Base-by-base conservation (phyloP, 352 stramenopile genomes). In the Phytophthora cryptogea region DNA sequence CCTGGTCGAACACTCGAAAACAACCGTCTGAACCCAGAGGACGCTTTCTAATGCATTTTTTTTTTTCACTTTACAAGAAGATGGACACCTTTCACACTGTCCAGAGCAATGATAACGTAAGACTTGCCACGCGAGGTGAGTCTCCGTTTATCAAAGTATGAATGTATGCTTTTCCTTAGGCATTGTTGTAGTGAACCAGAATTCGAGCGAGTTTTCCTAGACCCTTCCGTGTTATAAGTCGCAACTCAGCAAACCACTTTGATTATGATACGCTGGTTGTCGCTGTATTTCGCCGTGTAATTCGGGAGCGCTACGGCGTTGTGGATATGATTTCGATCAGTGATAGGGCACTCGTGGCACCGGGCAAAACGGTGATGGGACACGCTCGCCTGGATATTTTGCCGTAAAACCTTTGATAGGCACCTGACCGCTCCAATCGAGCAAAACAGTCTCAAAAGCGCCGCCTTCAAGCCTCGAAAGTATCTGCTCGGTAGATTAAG, bases 381-480 rank as follows among this genome's bases (percentile, higher is more conserved):
- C 48, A 65, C 16, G 30, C n/a, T 42, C 37, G 26, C 31, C 51
- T 59, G 58, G 56, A 64, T 64, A 65, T 54, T 65, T 60, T 50
- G 54, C 13, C 11, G 32, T 54, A 23, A 31, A 43, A 31, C n/a
- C 39, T 20, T 39, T 28, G 51, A 51, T 56, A 28, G 49, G 49
- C 35, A 56, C 20, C 20, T 23, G 20, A 23, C 20, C 20, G 20
- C 20, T 23, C 20, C 20, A 1, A 23, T 23, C 20, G 20, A 23
- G 14, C 35, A 20, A 20, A 17, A 40, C 2, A 11, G 3, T 14
- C 11, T 2, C 9, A 14, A 40, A 13, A 17, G 35, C 35, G 20
- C 20, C 32, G 4, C 32, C 32, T 10, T n/a, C 32, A n/a, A 37
- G 32, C 9, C 20, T 23, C 20, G 20, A 23, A 23, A 23, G 20